Percentiles rank a stretch among this genome's conserved stretches.
Conservation (phyloP, 441 rosid species). For the Croton laevigatus region DNA sequence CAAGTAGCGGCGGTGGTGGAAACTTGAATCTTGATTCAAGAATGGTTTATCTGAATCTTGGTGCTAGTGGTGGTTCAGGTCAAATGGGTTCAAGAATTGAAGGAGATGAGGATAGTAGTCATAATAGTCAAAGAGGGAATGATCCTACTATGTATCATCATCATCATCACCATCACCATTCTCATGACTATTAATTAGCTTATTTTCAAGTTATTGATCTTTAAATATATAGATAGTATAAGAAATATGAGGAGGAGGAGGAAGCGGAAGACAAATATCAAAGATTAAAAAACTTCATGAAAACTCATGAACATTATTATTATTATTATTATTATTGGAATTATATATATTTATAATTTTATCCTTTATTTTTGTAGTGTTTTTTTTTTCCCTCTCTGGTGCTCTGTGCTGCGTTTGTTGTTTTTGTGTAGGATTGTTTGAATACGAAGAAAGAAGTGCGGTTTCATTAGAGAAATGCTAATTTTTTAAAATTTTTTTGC, state of each 20-base stretch:
- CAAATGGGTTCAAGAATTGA: conserved; percentile 62
- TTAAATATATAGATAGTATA: not conserved
- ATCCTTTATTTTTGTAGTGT: conserved; percentile 25
- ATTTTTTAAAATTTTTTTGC: conserved; percentile 15
- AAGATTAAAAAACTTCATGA: conserved; percentile 21
- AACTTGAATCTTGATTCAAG: conserved; percentile 74
- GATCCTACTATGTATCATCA: conserved; percentile 69
- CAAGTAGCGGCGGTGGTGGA: conserved; percentile 50
- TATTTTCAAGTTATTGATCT: not conserved
- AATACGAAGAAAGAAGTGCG: conserved; percentile 35
- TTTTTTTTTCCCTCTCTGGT: conserved; percentile 9
- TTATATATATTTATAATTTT: conserved; percentile 2
- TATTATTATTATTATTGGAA: conserved; percentile 27
- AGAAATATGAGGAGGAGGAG: conserved; percentile 26
- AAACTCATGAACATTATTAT: conserved; percentile 23
- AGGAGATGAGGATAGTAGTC: conserved; percentile 47
- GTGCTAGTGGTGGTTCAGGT: conserved; percentile 49
- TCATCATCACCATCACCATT: conserved; percentile 26
- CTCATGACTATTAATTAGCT: conserved; percentile 37
- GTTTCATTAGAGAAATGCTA: conserved; percentile 32
- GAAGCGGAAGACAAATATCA: conserved; percentile 23
- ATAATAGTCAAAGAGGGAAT: conserved; percentile 54
- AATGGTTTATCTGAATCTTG: conserved; percentile 84
- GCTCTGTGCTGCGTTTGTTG: conserved; percentile 1
- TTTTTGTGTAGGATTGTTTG: conserved; percentile 41